Conservation (phyloP, 192 early-diverging fungal species). For the Phycomyces blakesleeanus region DNA sequence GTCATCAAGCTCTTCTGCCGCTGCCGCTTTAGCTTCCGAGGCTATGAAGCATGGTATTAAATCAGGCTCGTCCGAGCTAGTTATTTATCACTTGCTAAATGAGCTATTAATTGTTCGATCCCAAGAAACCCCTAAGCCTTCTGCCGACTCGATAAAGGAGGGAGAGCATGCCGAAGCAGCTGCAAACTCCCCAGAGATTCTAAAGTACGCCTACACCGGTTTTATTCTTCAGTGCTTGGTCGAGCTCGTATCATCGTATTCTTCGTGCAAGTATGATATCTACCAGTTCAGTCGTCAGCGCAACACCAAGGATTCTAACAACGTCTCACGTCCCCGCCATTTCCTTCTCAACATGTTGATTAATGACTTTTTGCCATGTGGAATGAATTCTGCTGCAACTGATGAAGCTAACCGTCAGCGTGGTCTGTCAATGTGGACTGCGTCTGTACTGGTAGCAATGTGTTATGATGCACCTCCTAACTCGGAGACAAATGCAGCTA, state of each 20-base stretch:
- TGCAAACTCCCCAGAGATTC: conserved; percentile 14
- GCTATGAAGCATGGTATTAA: neutral
- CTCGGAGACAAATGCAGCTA: conserved; percentile 46
- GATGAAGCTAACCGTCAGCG: conserved; percentile 53
- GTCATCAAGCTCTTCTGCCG: neutral
- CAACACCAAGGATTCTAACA: conserved; percentile 37
- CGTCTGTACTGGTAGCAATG: conserved; percentile 59
- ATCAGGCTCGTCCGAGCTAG: conserved; percentile 10
- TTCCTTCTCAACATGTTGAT: conserved; percentile 58
- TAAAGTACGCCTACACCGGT: conserved; percentile 52
- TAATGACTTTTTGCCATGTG: conserved; percentile 64
- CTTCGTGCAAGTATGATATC: conserved; percentile 70
- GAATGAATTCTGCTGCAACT: conserved; percentile 36
- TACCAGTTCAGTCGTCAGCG: conserved; percentile 54
- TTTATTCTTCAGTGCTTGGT: conserved; percentile 84
- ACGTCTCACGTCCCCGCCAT: conserved; percentile 37
- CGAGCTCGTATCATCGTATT: conserved; percentile 86
- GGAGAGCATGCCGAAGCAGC: conserved; percentile 1
- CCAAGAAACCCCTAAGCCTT: neutral
- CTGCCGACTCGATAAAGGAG: conserved; percentile 19
- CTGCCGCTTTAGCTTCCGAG: neutral
- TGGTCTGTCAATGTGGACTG: conserved; percentile 64
- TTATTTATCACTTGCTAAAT: conserved; percentile 25
- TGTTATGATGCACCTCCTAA: conserved; percentile 39
- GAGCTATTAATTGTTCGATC: conserved; percentile 18